These are phyloP conservation scores for Apophysomyces variabilis DNA, from an alignment of 371 early-diverging fungal species.

Conservation along the genomic window DNA sequence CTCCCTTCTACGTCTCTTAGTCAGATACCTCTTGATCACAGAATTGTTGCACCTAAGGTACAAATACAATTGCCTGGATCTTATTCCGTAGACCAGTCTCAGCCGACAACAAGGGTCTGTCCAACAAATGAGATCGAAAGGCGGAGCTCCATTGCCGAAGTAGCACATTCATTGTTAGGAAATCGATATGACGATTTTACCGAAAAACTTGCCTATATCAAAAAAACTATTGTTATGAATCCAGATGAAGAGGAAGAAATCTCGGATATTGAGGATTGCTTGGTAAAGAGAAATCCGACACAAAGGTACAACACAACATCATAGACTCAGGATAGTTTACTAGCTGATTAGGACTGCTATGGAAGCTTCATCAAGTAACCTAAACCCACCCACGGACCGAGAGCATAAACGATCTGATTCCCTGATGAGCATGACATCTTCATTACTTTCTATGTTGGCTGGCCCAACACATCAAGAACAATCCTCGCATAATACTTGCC, in stretches of 20 bases:
- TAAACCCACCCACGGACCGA: not conserved
- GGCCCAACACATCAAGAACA: slow-evolving; percentile 4
- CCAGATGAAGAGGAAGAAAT: slow-evolving; percentile 43
- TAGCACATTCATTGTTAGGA: slow-evolving; percentile 42
- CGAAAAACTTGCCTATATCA: slow-evolving; percentile 49
- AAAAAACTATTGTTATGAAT: slow-evolving; percentile 53
- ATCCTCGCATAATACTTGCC: not conserved
- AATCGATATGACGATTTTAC: slow-evolving; percentile 48
- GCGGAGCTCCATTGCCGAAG: slow-evolving; percentile 29
- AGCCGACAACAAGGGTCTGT: not conserved
- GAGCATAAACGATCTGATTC: slow-evolving; percentile 4
- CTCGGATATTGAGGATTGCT: not conserved
- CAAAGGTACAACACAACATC: too few relatives aligned
- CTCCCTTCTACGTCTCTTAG: not conserved
- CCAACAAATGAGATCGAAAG: not conserved
- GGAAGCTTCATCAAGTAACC: not conserved
- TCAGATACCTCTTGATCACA: not conserved
- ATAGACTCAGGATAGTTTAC: too few relatives aligned
- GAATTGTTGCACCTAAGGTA: too few relatives aligned
- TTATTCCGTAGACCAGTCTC: not conserved
- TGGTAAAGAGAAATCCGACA: not conserved
- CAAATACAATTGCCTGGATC: too few relatives aligned
- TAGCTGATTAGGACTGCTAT: too few relatives aligned
- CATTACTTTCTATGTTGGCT: not conserved
- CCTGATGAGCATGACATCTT: not conserved